These are phyloP conservation scores for Saturnispora kantuleensis DNA, from an alignment of 805 yeast genomes.

Conservation along the genomic window DNA sequence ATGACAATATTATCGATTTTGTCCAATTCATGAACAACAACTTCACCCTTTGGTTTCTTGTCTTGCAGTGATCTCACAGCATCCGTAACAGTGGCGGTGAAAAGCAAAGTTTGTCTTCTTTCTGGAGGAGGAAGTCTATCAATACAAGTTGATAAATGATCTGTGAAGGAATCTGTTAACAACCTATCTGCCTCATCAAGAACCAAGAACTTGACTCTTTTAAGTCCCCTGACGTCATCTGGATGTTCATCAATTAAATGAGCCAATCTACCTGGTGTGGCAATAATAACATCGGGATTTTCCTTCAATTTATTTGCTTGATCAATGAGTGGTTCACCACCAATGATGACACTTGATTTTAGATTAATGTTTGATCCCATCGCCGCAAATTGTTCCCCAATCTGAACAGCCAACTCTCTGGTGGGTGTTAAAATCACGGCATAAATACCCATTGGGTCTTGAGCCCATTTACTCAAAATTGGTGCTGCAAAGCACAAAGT, in stretches of 20 bases:
- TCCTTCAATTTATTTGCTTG: slow-evolving; percentile 76
- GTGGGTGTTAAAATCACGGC: slow-evolving; percentile 88
- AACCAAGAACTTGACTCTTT: slow-evolving; percentile 71
- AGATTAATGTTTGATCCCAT: slow-evolving; percentile 85
- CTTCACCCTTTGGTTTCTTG: slow-evolving; percentile 36
- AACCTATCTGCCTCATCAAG: slow-evolving; percentile 95
- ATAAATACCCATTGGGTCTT: slow-evolving; percentile 87
- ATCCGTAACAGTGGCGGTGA: slow-evolving; percentile 94
- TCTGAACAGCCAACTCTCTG: slow-evolving; percentile 89
- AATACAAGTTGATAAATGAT: slow-evolving; percentile 67
- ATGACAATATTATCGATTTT: slow-evolving; percentile 67
- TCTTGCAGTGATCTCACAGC: slow-evolving; percentile 75
- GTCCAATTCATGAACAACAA: slow-evolving; percentile 67
- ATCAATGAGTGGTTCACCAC: slow-evolving; percentile 89
- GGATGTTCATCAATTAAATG: slow-evolving; percentile 83
- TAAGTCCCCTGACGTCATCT: slow-evolving; percentile 72
- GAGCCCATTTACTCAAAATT: slow-evolving; percentile 88
- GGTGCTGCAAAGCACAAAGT: slow-evolving; percentile 98
- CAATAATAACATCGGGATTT: slow-evolving; percentile 89
- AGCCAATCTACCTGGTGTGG: slow-evolving; percentile 95
- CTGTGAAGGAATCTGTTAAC: slow-evolving; percentile 72
- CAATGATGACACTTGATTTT: slow-evolving; percentile 75
- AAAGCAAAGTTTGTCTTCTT: slow-evolving; percentile 76
- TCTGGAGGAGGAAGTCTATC: slow-evolving; percentile 58
- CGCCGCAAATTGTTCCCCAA: slow-evolving; percentile 93